Percentiles rank a stretch among this genome's conserved stretches.
phyloP scores from a whole-genome alignment of 2,329 filamentous ascomycete genomes.

The Calonectria multiphialidica region DNA sequence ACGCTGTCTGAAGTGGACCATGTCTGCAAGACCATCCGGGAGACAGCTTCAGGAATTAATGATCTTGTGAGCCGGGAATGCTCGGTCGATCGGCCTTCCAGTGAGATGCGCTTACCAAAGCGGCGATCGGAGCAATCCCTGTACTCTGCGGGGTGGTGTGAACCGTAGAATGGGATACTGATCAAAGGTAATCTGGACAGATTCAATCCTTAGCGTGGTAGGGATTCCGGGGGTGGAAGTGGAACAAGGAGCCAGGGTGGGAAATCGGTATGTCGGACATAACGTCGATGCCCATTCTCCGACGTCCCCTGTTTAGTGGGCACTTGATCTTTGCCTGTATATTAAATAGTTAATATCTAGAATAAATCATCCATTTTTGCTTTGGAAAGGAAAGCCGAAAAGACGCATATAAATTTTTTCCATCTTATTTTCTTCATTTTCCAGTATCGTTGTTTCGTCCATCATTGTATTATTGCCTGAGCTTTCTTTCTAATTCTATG shows the following conservation, averaged over 20 bases:
- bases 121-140: not conserved
- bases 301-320: not conserved
- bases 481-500: not conserved
- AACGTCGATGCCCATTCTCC: not conserved
- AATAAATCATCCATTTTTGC: not conserved
- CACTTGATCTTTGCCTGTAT: not conserved
- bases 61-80: not conserved
- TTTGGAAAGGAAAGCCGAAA: not conserved
- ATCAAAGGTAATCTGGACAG: not conserved
- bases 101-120: not conserved
- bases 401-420: not conserved
- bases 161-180: not conserved
- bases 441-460: not conserved
- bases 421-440: not conserved
- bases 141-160: not conserved
- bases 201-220: not conserved
- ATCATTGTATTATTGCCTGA: not conserved
- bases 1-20: not conserved
- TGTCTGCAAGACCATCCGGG: not conserved
- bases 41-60: not conserved
- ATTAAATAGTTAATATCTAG: no score
- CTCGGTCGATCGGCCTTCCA: no score
- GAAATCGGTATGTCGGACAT: not conserved
- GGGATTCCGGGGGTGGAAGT: not conserved
- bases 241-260: not conserved